Percentiles rank a stretch among this genome's conserved stretches.
phyloP scores from a whole-genome alignment of 106 monocot species.

The Dendrobium catenatum region DNA sequence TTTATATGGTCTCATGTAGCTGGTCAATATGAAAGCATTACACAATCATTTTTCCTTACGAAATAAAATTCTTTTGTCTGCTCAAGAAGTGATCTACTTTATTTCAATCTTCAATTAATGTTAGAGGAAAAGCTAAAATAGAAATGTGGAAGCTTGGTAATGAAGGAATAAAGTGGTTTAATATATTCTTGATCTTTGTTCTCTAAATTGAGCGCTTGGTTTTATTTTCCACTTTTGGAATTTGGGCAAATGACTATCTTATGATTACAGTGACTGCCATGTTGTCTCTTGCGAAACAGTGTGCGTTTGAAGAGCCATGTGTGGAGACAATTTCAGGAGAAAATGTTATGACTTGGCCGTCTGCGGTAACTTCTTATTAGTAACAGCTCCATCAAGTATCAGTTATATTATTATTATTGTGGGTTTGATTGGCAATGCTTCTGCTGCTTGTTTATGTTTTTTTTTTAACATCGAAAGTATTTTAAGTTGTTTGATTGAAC shows the following conservation, averaged over 20 bases:
- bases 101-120: neutral
- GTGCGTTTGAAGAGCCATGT: slow-evolving; percentile 91
- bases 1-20: neutral
- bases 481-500: neutral
- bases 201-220: neutral
- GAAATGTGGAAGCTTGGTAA: neutral
- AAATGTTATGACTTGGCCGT: slow-evolving; percentile 98
- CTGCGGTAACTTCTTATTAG: slow-evolving; percentile 44
- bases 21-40: neutral
- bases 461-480: neutral
- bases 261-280: slow-evolving; percentile 78
- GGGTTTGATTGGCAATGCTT: neutral
- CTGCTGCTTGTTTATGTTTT: neutral
- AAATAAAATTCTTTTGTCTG: neutral
- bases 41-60: neutral
- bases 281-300: slow-evolving; percentile 92
- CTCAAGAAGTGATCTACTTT: neutral
- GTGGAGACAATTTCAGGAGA: slow-evolving; percentile 84
- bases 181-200: neutral
- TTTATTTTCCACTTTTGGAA: neutral
- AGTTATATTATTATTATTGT: neutral
- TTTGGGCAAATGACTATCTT: neutral
- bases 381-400: neutral
- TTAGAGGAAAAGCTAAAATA: neutral
- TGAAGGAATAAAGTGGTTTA: neutral